phyloP scores from a whole-genome alignment of 164 flowering plant genomes.

The Annona squamosa region DNA sequence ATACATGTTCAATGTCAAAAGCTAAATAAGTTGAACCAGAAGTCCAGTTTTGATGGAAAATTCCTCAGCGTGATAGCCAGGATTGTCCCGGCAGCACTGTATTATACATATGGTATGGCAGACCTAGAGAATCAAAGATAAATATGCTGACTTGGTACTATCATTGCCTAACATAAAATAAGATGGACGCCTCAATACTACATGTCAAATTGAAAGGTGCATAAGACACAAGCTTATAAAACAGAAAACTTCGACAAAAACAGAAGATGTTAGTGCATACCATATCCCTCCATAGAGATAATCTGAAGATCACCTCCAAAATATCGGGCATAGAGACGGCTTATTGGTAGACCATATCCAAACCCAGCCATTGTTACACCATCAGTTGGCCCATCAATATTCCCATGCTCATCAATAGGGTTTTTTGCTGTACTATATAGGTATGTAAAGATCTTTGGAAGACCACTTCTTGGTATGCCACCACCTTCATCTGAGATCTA shows the following conservation, averaged over 20 bases:
- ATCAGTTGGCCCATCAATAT: conserved; percentile 41
- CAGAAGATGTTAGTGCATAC: conserved; percentile 32
- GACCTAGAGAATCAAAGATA: neutral
- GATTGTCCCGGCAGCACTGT: neutral
- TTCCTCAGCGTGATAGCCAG: neutral
- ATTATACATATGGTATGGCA: neutral
- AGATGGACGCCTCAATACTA: neutral
- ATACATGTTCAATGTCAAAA: too few relatives aligned
- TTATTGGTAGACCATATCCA: conserved; percentile 96
- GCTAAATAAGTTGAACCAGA: neutral
- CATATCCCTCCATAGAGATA: conserved; percentile 99
- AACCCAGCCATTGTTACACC: conserved; percentile 89
- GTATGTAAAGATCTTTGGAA: conserved; percentile 85
- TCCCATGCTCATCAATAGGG: conserved; percentile 56
- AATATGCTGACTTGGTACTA: too few relatives aligned
- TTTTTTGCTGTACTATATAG: conserved; percentile 90
- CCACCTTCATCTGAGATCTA: conserved; percentile 99
- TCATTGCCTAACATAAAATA: too few relatives aligned
- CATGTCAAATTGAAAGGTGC: neutral
- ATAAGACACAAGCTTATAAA: neutral
- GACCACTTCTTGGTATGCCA: conserved; percentile 96
- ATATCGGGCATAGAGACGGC: conserved; percentile 93
- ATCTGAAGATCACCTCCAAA: conserved; percentile 97
- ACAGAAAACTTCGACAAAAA: neutral
- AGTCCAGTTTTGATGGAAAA: neutral